phyloP scores from a whole-genome alignment of 2,329 filamentous ascomycete species.

The Capronia americana region DNA sequence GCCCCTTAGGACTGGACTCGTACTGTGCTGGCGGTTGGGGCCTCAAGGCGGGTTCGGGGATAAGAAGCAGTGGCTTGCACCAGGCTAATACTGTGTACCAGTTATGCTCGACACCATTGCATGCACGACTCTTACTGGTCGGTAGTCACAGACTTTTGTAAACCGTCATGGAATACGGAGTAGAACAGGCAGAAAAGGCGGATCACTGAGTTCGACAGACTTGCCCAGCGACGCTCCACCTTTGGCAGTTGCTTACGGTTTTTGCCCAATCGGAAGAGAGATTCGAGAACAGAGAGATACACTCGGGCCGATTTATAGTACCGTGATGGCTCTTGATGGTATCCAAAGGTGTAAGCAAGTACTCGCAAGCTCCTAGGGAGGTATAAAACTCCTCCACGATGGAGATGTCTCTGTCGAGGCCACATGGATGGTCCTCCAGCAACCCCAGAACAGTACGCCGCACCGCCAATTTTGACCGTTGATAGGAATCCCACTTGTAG shows the following conservation, averaged over 20 bases:
- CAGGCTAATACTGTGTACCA: neutral
- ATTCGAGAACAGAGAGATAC: neutral
- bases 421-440: too few relatives aligned
- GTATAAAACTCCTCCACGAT: too few relatives aligned
- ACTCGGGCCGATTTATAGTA: constrained; percentile 7
- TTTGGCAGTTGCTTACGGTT: constrained; percentile 12
- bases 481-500: neutral
- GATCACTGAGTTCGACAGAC: neutral
- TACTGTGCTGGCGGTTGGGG: neutral
- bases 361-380: too few relatives aligned
- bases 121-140: too few relatives aligned
- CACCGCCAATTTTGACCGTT: neutral
- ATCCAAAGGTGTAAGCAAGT: neutral
- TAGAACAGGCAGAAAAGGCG: too few relatives aligned
- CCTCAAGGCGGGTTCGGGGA: neutral
- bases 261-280: constrained; percentile 21
- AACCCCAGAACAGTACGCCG: too few relatives aligned
- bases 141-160: too few relatives aligned
- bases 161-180: too few relatives aligned
- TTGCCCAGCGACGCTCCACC: neutral
- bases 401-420: too few relatives aligned
- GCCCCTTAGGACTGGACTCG: too few relatives aligned
- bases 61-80: neutral
- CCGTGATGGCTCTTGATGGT: neutral
- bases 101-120: too few relatives aligned